Conservation (phyloP, 306 rosid genomes). For the Cucurbita moschata region DNA sequence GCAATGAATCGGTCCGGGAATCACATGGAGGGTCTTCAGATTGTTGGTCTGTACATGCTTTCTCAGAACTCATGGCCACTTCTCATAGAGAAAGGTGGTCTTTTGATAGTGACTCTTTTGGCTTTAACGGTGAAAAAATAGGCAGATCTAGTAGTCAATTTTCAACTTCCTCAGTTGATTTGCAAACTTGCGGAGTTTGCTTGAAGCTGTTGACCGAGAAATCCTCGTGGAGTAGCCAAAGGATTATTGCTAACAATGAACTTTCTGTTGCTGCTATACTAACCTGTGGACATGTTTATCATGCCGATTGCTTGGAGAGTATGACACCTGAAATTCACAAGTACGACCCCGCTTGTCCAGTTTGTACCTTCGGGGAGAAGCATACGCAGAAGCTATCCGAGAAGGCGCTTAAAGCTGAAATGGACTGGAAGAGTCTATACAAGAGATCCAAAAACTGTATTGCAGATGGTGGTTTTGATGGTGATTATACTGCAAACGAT, state of each 20-base stretch:
- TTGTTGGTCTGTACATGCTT: slow-evolving; percentile 91
- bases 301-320: slow-evolving; percentile 81
- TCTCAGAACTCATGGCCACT: slow-evolving; percentile 84
- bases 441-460: slow-evolving; percentile 45
- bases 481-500: slow-evolving; percentile 36
- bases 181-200: slow-evolving; percentile 43
- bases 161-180: slow-evolving; percentile 44
- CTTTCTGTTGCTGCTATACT: slow-evolving; percentile 66
- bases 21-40: slow-evolving; percentile 81
- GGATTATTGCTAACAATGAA: slow-evolving; percentile 31
- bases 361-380: slow-evolving; percentile 75
- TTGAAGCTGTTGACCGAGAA: slow-evolving; percentile 41
- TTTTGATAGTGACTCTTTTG: slow-evolving; percentile 62
- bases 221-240: slow-evolving; percentile 45
- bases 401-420: slow-evolving; percentile 60
- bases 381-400: slow-evolving; percentile 50
- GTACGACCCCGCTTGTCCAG: slow-evolving; percentile 78
- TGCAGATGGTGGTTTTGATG: slow-evolving; percentile 45
- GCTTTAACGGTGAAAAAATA: slow-evolving; percentile 49
- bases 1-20: slow-evolving; percentile 60
- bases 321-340: slow-evolving; percentile 62
- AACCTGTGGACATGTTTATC: slow-evolving; percentile 74
- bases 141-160: slow-evolving; percentile 68
- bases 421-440: slow-evolving; percentile 49
- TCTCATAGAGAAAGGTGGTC: slow-evolving; percentile 90